Evolutionary conservation across 495 filamentous ascomycete species (phyloP).

Genomic region (Polyplosphaeria fusca): DNA sequence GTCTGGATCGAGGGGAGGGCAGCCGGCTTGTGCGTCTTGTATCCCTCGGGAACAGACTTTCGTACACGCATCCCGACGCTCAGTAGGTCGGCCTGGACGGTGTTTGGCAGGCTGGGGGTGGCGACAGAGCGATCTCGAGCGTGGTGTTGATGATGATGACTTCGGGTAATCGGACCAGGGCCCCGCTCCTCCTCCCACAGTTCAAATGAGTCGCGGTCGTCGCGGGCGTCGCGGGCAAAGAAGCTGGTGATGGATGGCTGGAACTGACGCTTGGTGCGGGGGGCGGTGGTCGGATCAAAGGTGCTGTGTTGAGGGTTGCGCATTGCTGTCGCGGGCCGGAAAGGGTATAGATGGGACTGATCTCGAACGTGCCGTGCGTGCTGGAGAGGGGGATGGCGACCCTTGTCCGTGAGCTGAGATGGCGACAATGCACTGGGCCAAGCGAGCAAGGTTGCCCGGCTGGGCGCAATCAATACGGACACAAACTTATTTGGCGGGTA

Average conservation of each 20-base stretch:
- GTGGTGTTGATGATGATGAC: constrained; percentile 15
- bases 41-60: constrained; percentile 87
- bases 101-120: constrained; percentile 51
- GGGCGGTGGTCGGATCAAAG: constrained; percentile 18
- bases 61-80: constrained; percentile 90
- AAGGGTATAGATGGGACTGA: too few relatives aligned
- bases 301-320: constrained; percentile 4
- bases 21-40: constrained; percentile 63
- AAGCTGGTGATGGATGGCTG: constrained; percentile 46
- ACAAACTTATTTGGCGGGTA: constrained; percentile 7
- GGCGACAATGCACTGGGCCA: constrained; percentile 11
- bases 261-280: constrained; percentile 43
- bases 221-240: constrained; percentile 33
- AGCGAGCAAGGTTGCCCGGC: constrained; percentile 12
- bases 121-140: constrained; percentile 6
- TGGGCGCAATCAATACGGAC: not conserved
- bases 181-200: constrained; percentile 7
- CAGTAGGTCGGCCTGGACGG: constrained; percentile 72
- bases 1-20: constrained; percentile 24
- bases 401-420: constrained; percentile 14
- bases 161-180: constrained; percentile 21
- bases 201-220: constrained; percentile 14
- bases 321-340: constrained; percentile 5
- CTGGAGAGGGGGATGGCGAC: constrained; percentile 12
- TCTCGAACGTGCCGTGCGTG: not conserved